These are phyloP conservation scores for Hermanozyma aechmeae DNA, from an alignment of 805 yeast species.

Conservation along the genomic window DNA sequence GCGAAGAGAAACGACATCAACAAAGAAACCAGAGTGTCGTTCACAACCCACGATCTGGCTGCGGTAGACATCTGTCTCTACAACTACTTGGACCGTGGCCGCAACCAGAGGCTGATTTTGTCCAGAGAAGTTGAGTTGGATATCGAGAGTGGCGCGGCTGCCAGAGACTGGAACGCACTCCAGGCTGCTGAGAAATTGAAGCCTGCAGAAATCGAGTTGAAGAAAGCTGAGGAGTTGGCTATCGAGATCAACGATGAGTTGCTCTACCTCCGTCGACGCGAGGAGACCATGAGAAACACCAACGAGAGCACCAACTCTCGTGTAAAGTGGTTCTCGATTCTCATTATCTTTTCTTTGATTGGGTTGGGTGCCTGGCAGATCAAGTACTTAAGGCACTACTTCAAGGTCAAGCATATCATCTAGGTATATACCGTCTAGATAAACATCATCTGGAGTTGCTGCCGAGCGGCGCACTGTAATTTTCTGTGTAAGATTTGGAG, in stretches of 20 bases:
- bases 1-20: slow-evolving; percentile 65
- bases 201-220: slow-evolving; percentile 85
- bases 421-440: no score
- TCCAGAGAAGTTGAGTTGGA: slow-evolving; percentile 78
- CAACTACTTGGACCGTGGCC: slow-evolving; percentile 36
- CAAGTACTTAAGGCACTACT: slow-evolving; percentile 83
- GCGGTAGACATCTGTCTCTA: slow-evolving; percentile 90
- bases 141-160: slow-evolving; percentile 91
- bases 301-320: slow-evolving; percentile 93
- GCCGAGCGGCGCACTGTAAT: no score
- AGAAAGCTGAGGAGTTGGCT: slow-evolving; percentile 77
- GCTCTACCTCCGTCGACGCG: slow-evolving; percentile 78
- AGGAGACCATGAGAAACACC: slow-evolving; percentile 89
- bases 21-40: slow-evolving; percentile 66
- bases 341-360: slow-evolving; percentile 59
- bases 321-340: slow-evolving; percentile 76
- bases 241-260: slow-evolving; percentile 74
- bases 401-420: slow-evolving; percentile 76
- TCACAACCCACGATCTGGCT: slow-evolving; percentile 73
- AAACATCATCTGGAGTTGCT: no score
- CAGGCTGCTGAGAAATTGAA: slow-evolving; percentile 89
- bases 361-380: slow-evolving; percentile 90
- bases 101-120: slow-evolving; percentile 27
- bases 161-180: slow-evolving; percentile 94
- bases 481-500: no score